Conservation (phyloP, 768 basidiomycete species). For the Suillus cothurnatus region DNA sequence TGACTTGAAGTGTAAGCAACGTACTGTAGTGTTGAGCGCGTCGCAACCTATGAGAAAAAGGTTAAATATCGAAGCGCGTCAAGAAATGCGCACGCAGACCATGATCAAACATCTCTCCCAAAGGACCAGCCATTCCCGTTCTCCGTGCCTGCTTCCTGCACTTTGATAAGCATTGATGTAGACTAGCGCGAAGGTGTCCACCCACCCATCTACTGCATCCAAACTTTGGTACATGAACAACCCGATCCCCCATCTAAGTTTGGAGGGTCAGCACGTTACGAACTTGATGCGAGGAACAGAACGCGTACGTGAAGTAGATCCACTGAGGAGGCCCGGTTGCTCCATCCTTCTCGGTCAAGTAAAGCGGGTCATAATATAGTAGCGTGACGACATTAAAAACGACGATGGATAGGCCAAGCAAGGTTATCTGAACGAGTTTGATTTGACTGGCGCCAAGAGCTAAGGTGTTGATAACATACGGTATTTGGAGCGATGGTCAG, state of each 20-base stretch:
- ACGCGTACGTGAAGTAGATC: slow-evolving; percentile 85
- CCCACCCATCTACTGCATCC: slow-evolving; percentile 88
- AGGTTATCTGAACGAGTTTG: slow-evolving; percentile 73
- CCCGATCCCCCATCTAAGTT: slow-evolving; percentile 77
- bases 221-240: slow-evolving; percentile 91
- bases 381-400: slow-evolving; percentile 83
- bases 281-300: slow-evolving; percentile 8
- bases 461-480: slow-evolving; percentile 45
- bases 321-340: slow-evolving; percentile 69
- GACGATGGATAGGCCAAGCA: slow-evolving; percentile 81
- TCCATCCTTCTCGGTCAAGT: slow-evolving; percentile 68
- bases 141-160: slow-evolving; percentile 90
- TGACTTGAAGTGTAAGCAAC: slow-evolving; percentile 10
- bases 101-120: slow-evolving; percentile 99
- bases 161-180: slow-evolving; percentile 11
- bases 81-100: slow-evolving; percentile 46
- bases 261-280: not conserved
- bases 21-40: slow-evolving; percentile 92
- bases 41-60: slow-evolving; percentile 65
- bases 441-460: not conserved
- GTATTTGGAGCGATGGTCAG: slow-evolving; percentile 85
- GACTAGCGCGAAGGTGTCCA: slow-evolving; percentile 18
- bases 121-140: slow-evolving; percentile 96
- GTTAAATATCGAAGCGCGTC: not conserved
- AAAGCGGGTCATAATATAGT: slow-evolving; percentile 80